Evolutionary conservation across 1,284 basidiomycete genomes (phyloP), one percentile per base, ranked within the genome.

Genomic region (Puccinia sorghi): DNA sequence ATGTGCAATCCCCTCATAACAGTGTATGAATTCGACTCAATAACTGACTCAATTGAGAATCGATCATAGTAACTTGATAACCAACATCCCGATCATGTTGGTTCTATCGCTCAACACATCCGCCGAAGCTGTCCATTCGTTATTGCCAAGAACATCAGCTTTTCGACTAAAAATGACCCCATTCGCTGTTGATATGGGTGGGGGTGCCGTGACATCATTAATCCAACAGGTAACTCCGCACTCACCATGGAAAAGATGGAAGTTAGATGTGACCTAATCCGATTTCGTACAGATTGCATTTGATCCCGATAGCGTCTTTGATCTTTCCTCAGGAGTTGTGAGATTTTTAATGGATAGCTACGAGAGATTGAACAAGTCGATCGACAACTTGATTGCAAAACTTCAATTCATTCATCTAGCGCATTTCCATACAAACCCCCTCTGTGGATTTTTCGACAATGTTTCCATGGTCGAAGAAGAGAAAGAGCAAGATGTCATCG

Each of bases 321-420:
- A 73, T 61, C 71, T 73, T 63, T 73, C 71, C 12, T 57, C 71
- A 11, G 71, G 71, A 15, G 71, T 73, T 13, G 56, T 73, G 13
- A 54, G 71, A 59, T 48, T 25, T 12, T 50, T 73, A 25, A 61
- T 73, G 41, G 56, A 61, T 61, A 57, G 56, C 22, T 63, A 73
- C 59, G 71, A 73, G 56, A 59, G 46, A 63, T 63, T 73, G 15
- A 73, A 73, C 22, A 73, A 73, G 27, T 73, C 71, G 32, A 61
- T 73, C 37, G 71, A 73, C 56, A 73, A 73, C 43, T 59, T 73
- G 57, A 61, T 73, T 17, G 39, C 71, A 15, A 73, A 73, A 32
- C 56, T 73, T 43, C 71, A 73, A 73, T 73, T 73, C 46, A 73
- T 73, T 63, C 56, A 73, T 73, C 56, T 73, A 11, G 56, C 71